Conservation (phyloP, 192 early-diverging fungal genomes). For the Coemansia sp. region DNA sequence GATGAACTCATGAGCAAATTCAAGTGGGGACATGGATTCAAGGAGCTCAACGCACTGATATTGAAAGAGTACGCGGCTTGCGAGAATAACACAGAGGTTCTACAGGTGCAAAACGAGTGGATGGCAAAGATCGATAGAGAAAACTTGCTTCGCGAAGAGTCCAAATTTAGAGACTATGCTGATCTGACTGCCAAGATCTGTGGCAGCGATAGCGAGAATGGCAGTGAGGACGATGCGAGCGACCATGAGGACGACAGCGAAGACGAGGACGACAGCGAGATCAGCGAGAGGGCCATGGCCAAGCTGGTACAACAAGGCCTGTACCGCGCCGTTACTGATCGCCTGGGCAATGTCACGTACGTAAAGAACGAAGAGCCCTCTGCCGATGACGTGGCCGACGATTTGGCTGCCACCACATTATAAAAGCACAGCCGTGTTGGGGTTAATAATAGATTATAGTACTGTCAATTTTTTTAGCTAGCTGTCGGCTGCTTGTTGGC, state of each 20-base stretch:
- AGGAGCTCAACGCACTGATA: conserved; percentile 82
- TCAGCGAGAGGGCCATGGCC: conserved; percentile 29
- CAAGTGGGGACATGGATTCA: conserved; percentile 95
- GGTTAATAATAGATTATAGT: background rate
- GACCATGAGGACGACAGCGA: conserved; percentile 17
- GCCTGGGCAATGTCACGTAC: conserved; percentile 42
- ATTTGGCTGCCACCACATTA: background rate
- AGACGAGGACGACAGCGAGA: conserved; percentile 12
- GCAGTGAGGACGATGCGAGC: background rate
- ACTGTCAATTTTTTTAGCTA: background rate
- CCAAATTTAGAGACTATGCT: conserved; percentile 22
- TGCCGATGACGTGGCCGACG: conserved; percentile 7
- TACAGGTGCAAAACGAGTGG: conserved; percentile 78
- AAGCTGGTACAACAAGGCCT: conserved; percentile 36
- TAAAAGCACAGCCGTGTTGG: background rate
- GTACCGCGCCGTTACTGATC: conserved; percentile 31
- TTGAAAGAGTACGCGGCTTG: conserved; percentile 74
- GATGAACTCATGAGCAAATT: conserved; percentile 81
- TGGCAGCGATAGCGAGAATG: conserved; percentile 9
- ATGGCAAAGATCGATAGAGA: conserved; percentile 73
- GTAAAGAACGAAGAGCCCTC: conserved; percentile 7
- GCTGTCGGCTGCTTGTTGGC: conserved; percentile 1
- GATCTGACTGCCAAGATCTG: conserved; percentile 11
- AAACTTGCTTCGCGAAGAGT: conserved; percentile 48
- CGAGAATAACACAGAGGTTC: conserved; percentile 69